Evolutionary conservation across 1,284 basidiomycete genomes (phyloP).

Genomic region (Rhodotorula sp.): DNA sequence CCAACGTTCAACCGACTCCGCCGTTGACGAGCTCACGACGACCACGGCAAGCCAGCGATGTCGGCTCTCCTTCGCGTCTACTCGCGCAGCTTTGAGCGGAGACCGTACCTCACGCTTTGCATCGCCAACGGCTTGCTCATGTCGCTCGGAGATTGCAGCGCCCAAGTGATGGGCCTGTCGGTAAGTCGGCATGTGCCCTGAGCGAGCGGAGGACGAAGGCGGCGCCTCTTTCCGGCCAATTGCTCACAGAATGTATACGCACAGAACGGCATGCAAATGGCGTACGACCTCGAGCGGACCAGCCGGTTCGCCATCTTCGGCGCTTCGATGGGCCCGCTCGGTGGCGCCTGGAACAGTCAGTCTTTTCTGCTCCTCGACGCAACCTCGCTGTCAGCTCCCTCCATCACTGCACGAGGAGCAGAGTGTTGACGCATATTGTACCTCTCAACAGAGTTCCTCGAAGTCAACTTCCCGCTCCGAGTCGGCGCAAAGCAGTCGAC

Average conservation of each 20-base stretch:
- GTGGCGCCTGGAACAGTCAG: constrained; percentile 41
- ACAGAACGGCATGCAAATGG: constrained; percentile 4
- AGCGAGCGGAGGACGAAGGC: too few relatives aligned
- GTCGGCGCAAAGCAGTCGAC: constrained; percentile 4
- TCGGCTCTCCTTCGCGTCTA: constrained; percentile 26
- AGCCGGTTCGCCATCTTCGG: constrained; percentile 34
- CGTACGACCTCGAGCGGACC: constrained; percentile 26
- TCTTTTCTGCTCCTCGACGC: neutral
- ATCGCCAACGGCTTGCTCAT: constrained; percentile 33
- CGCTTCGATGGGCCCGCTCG: constrained; percentile 39
- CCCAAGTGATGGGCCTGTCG: constrained; percentile 26
- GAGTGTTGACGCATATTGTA: neutral
- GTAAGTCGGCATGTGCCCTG: constrained; percentile 1
- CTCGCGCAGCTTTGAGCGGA: constrained; percentile 30
- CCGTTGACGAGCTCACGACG: too few relatives aligned
- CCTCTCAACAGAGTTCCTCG: constrained; percentile 34
- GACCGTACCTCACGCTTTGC: constrained; percentile 32
- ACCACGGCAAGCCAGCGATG: constrained; percentile 10
- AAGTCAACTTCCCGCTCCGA: constrained; percentile 40
- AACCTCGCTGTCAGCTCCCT: neutral
- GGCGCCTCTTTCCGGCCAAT: too few relatives aligned
- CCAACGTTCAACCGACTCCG: too few relatives aligned
- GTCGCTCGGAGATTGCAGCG: constrained; percentile 29
- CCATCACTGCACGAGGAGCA: neutral
- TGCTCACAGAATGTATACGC: too few relatives aligned